Percentiles rank a stretch among this genome's conserved stretches.
phyloP scores from a whole-genome alignment of 306 rosid species.

The Quercus alba region DNA sequence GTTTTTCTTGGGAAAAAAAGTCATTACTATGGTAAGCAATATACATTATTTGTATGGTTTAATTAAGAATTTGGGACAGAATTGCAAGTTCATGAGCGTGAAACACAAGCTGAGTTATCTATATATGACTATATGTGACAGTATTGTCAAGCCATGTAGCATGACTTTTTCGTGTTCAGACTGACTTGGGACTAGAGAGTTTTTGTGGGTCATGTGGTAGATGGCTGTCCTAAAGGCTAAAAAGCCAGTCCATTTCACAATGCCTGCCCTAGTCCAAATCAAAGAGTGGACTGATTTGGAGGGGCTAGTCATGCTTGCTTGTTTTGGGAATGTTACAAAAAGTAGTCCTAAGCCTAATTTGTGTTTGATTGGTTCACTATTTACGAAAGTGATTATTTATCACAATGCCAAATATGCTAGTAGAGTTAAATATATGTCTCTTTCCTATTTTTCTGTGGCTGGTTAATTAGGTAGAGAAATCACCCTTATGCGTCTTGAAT shows the following conservation, averaged over 20 bases:
- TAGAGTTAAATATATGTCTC: no score
- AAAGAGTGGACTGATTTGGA: background rate
- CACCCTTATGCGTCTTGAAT: no score
- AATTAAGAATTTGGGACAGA: conserved; percentile 4
- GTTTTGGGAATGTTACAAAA: background rate
- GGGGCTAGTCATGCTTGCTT: background rate
- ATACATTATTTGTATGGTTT: no score
- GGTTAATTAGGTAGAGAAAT: no score
- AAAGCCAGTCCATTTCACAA: background rate
- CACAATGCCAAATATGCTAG: no score
- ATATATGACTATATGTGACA: background rate
- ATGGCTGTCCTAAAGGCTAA: background rate
- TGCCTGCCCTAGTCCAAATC: background rate
- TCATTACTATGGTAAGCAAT: background rate
- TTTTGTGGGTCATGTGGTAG: background rate
- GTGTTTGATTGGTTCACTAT: background rate
- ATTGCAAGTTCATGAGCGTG: background rate
- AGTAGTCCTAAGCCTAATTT: background rate
- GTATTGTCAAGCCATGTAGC: background rate
- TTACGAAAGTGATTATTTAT: no score
- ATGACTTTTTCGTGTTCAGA: background rate
- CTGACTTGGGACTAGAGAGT: no score
- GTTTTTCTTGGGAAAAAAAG: background rate
- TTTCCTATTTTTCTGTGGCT: no score
- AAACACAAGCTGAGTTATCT: conserved; percentile 4